Evolutionary conservation across 2,329 filamentous ascomycete species (phyloP), one percentile per base, ranked within the genome.

Genomic region (Trichoderma sp.): DNA sequence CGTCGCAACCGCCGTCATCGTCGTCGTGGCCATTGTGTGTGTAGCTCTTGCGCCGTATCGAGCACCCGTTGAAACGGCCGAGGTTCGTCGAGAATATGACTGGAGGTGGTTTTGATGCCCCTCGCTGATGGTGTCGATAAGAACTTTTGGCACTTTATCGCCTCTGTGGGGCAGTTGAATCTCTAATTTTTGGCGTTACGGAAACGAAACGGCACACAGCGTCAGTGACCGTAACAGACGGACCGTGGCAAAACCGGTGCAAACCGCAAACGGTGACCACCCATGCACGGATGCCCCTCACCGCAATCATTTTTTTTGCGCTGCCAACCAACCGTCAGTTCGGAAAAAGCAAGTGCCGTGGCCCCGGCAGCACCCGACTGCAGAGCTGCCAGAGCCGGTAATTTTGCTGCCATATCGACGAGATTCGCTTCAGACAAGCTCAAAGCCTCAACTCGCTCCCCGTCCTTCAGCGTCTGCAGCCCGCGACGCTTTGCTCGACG

Each of bases 1-100:
- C 69, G 89, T 87, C 83, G 78, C 80, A 54, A 89, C 89, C 82
- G 90, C 72, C 28, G 79, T 83, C 63, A 90, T 88, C 82, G 93
- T 93, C 68, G 75, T 79, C 61, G 79, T 81, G 57, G 75, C 76
- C 79, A 80, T 81, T 63, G 56, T 69, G 10, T 43, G n/a, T 24
- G 17, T 45, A 44, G 10, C 24, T n/a, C 9, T 34, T 34, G 50
- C 50, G 50, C 50, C n/a, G 50, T 19, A 14, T 34, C 34, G 28
- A n/a, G 50, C 50, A 26, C 28, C 34, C 2, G 50, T 52, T 19
- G 2, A 51, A 17, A 21, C 50, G 50, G 3, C 17, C 26, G 24
- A 15, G 7, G 6, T 14, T 26, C 24, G n/a, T 34, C 28, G 14
- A 5, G 7, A 34, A 30, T 30, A 10, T 3, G 50, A 3, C 50